Evolutionary conservation across 768 basidiomycete species (phyloP).

Genomic region (Russula abietina): DNA sequence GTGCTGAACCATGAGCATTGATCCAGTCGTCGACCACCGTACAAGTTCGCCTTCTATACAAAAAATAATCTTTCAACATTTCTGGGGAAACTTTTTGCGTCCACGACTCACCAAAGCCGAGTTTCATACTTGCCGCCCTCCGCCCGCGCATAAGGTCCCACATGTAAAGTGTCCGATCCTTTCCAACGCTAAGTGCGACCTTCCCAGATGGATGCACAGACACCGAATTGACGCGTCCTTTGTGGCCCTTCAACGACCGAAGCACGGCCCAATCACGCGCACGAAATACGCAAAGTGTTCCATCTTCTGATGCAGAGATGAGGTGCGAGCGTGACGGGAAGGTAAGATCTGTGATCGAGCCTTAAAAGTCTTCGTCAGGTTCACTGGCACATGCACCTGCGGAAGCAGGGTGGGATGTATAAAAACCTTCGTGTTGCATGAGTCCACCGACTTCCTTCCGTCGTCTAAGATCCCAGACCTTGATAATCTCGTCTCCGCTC

Average conservation of each 20-base stretch:
- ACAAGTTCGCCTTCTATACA: constrained; percentile 84
- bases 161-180: constrained; percentile 86
- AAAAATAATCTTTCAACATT: not conserved
- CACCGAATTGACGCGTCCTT: constrained; percentile 83
- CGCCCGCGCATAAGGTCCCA: constrained; percentile 98
- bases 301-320: constrained; percentile 88
- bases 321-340: constrained; percentile 90
- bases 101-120: constrained; percentile 67
- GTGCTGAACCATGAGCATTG: constrained; percentile 73
- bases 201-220: constrained; percentile 93
- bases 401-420: not conserved
- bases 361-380: constrained; percentile 37
- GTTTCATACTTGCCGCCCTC: constrained; percentile 80
- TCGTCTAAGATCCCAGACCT: constrained; percentile 91
- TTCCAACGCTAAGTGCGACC: constrained; percentile 85
- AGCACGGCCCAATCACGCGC: constrained; percentile 93
- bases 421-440: constrained; percentile 88
- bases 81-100: not conserved
- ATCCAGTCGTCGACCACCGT: constrained; percentile 75
- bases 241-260: constrained; percentile 85
- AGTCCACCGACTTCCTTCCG: constrained; percentile 91
- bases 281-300: constrained; percentile 82
- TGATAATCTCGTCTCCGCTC: constrained; percentile 92
- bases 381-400: constrained; percentile 1
- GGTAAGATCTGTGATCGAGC: constrained; percentile 81